Percentiles rank a stretch among this genome's conserved stretches.
Evolutionary conservation across 768 basidiomycete species (phyloP).

Genomic region (Leccinum rimulosum): DNA sequence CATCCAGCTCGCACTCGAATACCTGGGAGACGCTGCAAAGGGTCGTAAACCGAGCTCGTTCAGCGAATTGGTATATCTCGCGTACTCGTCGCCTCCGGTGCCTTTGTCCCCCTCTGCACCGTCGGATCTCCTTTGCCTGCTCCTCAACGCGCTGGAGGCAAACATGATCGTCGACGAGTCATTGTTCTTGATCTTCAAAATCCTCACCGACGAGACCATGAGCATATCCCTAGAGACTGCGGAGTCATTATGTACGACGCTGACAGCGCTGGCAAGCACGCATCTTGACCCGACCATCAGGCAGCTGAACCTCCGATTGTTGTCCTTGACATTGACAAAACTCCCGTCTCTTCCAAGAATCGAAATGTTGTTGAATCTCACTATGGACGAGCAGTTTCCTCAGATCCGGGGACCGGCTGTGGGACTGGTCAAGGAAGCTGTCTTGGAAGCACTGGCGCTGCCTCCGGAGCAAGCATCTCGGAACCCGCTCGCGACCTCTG

Average conservation of each 20-base stretch:
- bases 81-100: slow-evolving; percentile 17
- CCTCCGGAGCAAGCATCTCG: slow-evolving; percentile 15
- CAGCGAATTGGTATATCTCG: slow-evolving; percentile 26
- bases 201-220: slow-evolving; percentile 11
- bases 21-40: slow-evolving; percentile 26
- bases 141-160: slow-evolving; percentile 51
- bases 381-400: slow-evolving; percentile 47
- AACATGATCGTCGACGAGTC: slow-evolving; percentile 57
- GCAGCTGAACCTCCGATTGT: slow-evolving; percentile 58
- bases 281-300: slow-evolving; percentile 59
- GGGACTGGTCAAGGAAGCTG: slow-evolving; percentile 65
- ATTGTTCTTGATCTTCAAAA: slow-evolving; percentile 51
- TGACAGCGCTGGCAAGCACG: slow-evolving; percentile 57
- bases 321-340: slow-evolving; percentile 51
- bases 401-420: slow-evolving; percentile 71
- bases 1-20: slow-evolving; percentile 31
- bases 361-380: slow-evolving; percentile 54
- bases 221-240: slow-evolving; percentile 44
- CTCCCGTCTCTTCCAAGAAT: slow-evolving; percentile 49
- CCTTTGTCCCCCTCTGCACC: slow-evolving; percentile 11
- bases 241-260: slow-evolving; percentile 45
- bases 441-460: slow-evolving; percentile 49
- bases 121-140: slow-evolving; percentile 36
- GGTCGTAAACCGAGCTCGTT: slow-evolving; percentile 25
- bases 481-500: slow-evolving; percentile 52